Percentiles rank a stretch among this genome's conserved stretches.
Evolutionary conservation across 2,329 filamentous ascomycete genomes (phyloP).

Genomic region (Penicillium sp.): DNA sequence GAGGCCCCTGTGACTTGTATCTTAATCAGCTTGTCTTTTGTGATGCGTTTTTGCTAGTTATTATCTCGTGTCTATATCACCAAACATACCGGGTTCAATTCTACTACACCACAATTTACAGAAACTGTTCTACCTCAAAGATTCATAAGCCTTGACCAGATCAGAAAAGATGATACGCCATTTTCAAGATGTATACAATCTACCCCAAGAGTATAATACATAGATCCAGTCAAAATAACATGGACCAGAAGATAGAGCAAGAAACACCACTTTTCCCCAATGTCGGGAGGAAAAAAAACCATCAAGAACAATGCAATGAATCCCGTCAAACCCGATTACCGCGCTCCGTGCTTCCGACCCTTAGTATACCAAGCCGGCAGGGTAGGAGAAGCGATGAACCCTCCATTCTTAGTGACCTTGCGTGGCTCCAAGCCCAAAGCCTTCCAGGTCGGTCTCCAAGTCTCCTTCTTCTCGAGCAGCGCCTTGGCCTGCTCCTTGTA

Average conservation of each 20-base stretch:
- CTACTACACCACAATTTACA: neutral
- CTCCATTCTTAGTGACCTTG: constrained; percentile 16
- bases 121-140: neutral
- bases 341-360: constrained; percentile 12
- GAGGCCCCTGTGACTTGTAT: constrained; percentile 5
- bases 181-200: constrained; percentile 11
- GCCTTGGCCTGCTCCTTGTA: constrained; percentile 62
- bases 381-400: neutral
- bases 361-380: constrained; percentile 4
- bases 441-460: constrained; percentile 58
- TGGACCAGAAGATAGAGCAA: constrained; percentile 15
- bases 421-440: constrained; percentile 38
- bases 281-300: constrained; percentile 7
- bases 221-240: constrained; percentile 9
- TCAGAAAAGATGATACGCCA: constrained; percentile 5
- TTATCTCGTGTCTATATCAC: constrained; percentile 7
- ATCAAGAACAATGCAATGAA: constrained; percentile 14
- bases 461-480: constrained; percentile 59
- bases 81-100: constrained; percentile 1
- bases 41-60: constrained; percentile 7
- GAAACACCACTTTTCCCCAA: constrained; percentile 17
- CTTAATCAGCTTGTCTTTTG: constrained; percentile 8
- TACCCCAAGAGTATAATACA: constrained; percentile 14
- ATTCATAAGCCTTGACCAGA: constrained; percentile 9
- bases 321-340: constrained; percentile 6